Percentiles rank a stretch among this genome's conserved stretches.
phyloP scores from a whole-genome alignment of 441 rosid species.

The Breynia disticha region DNA sequence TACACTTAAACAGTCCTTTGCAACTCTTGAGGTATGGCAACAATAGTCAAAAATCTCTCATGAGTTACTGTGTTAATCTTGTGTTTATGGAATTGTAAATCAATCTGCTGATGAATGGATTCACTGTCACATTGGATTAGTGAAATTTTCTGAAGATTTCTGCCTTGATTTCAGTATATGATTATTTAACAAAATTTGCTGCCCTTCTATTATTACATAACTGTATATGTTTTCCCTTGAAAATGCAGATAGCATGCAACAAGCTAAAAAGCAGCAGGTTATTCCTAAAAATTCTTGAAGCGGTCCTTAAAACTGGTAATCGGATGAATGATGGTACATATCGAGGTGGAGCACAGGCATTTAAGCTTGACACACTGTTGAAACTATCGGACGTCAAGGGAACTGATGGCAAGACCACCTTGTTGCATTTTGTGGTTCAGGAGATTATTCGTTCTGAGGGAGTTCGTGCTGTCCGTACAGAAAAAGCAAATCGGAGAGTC shows the following conservation, averaged over 20 bases:
- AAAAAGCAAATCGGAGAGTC: conserved; percentile 51
- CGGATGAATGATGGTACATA: conserved; percentile 96
- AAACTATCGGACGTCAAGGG: conserved; percentile 92
- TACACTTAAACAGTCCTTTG: conserved; percentile 48
- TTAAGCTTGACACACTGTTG: conserved; percentile 89
- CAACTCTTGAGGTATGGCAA: conserved; percentile 60
- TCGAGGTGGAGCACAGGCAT: conserved; percentile 93
- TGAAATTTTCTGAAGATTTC: not conserved
- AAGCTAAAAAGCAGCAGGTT: conserved; percentile 72
- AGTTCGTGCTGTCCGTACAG: conserved; percentile 54
- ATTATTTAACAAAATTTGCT: not conserved
- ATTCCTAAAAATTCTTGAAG: conserved; percentile 87
- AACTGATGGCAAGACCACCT: conserved; percentile 87
- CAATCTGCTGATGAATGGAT: not conserved
- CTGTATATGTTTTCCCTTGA: conserved; percentile 5
- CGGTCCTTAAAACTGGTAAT: conserved; percentile 95
- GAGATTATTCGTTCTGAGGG: conserved; percentile 95
- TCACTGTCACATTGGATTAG: too few species aligned
- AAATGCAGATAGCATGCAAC: conserved; percentile 63
- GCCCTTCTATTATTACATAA: not conserved
- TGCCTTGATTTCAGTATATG: not conserved
- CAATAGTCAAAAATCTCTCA: conserved; percentile 2
- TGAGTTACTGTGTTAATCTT: not conserved
- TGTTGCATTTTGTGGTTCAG: conserved; percentile 86
- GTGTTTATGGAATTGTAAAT: not conserved